These are phyloP conservation scores for Castanea mollissima DNA, from an alignment of 306 rosid species.

Conservation along the genomic window DNA sequence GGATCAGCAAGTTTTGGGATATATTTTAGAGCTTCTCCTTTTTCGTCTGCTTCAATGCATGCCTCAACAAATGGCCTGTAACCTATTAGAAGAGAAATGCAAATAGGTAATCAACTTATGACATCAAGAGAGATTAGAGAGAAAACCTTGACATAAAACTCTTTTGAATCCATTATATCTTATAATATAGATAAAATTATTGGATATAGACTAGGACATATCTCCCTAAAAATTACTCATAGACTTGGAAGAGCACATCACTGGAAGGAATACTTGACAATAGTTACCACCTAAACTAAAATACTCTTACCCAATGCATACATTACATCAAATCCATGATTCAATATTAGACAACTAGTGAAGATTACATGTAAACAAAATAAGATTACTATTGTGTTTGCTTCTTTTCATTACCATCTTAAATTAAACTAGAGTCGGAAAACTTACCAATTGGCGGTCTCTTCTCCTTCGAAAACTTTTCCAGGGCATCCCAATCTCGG, in stretches of 20 bases:
- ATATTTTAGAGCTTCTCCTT: conserved; percentile 86
- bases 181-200: neutral
- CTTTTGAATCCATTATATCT: neutral
- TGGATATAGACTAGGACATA: neutral
- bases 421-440: conserved; percentile 13
- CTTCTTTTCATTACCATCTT: neutral
- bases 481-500: conserved; percentile 89
- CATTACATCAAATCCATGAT: neutral
- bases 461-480: conserved; percentile 90
- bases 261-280: conserved; percentile 4
- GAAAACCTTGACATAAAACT: too few species aligned
- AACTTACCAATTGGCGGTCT: conserved; percentile 81
- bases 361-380: neutral
- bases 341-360: neutral
- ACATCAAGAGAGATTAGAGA: neutral
- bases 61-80: conserved; percentile 95
- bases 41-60: conserved; percentile 94
- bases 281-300: neutral
- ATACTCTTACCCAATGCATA: neutral
- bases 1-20: conserved; percentile 93
- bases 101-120: conserved; percentile 10
- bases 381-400: neutral
- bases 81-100: conserved; percentile 44
- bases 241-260: neutral
- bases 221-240: neutral